Base-by-base conservation (phyloP, 805 yeast species). In the Suhomyces faveliae region DNA sequence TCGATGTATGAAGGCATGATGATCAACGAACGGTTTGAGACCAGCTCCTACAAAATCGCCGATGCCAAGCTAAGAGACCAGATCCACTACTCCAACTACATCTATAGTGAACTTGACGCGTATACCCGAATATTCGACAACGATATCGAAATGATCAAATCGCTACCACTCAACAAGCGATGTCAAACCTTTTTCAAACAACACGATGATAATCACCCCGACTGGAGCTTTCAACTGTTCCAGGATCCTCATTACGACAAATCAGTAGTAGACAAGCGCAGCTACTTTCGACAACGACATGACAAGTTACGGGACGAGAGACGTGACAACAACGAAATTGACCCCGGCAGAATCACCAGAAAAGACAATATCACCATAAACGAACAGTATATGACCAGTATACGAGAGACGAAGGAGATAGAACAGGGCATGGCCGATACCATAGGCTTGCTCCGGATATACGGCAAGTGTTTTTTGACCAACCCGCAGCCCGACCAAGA, bases 401-500 rank as follows among this genome's bases (percentile, higher is more conserved):
- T 62, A 0, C 42, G 48, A 3, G 46, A 48, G n/a, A 59, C 67
- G n/a, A 40, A 41, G 17, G 20, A 20, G 5, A 52, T 57, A 1
- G 66, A 59, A 19, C 58, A 54, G 17, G 29, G 44, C 7, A 66
- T 71, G 70, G 68, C 66, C 0, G 75, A 71, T 51, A 55, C 66
- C 3, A 52, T 56, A 1, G 58, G 67, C 0, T 21, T 68, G 11
- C 40, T 67, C 45, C 43, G 75, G 27, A 46, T 68, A 6, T 70
- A 54, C 45, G 67, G 66, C 6, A 58, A 64, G 38, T 70, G 74
- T 49, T 71, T 60, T 42, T 11, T 65, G 4, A 42, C 50, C 11
- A 43, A 50, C 21, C 46, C 17, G 5, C 17, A 20, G 30, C 25
- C 29, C 15, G 50, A 51, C 10, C 35, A 24, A 6, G 50, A 54